These are phyloP conservation scores for Gautieria morchelliformis DNA, from an alignment of 768 basidiomycete species.

Conservation along the genomic window DNA sequence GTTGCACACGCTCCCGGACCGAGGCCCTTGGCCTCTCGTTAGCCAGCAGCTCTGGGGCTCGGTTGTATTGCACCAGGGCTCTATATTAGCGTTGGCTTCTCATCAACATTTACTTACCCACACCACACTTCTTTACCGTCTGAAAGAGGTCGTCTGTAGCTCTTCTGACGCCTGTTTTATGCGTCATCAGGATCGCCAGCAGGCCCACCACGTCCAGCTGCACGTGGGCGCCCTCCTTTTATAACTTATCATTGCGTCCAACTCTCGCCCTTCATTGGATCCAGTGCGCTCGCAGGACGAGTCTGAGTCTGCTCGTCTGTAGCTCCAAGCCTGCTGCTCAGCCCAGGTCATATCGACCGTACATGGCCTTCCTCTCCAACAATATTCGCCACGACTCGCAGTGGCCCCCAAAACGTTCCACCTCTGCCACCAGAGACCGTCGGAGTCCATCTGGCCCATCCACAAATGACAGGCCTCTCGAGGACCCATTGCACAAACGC, in stretches of 20 bases:
- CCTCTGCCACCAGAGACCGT: background rate
- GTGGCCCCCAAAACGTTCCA: constrained; percentile 1
- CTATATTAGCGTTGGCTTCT: too few relatives aligned
- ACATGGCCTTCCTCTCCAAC: constrained; percentile 6
- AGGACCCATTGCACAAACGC: background rate
- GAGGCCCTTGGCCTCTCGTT: too few relatives aligned
- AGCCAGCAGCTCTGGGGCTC: too few relatives aligned
- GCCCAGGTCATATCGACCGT: background rate
- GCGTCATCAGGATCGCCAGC: background rate
- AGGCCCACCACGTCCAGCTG: background rate
- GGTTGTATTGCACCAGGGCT: too few relatives aligned
- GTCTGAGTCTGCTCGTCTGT: background rate
- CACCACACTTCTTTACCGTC: too few relatives aligned
- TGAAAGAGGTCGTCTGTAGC: background rate
- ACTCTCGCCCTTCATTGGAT: background rate
- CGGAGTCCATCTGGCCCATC: background rate
- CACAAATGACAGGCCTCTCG: background rate
- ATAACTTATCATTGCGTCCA: background rate
- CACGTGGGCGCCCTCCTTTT: background rate
- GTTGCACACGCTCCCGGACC: too few relatives aligned
- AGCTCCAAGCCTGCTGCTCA: background rate
- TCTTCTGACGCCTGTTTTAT: background rate
- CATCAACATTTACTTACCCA: too few relatives aligned
- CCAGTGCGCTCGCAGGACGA: background rate
- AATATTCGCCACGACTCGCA: background rate